Conservation (phyloP, 2,329 filamentous ascomycete species). For the Ceratocystis cacaofunesta region DNA sequence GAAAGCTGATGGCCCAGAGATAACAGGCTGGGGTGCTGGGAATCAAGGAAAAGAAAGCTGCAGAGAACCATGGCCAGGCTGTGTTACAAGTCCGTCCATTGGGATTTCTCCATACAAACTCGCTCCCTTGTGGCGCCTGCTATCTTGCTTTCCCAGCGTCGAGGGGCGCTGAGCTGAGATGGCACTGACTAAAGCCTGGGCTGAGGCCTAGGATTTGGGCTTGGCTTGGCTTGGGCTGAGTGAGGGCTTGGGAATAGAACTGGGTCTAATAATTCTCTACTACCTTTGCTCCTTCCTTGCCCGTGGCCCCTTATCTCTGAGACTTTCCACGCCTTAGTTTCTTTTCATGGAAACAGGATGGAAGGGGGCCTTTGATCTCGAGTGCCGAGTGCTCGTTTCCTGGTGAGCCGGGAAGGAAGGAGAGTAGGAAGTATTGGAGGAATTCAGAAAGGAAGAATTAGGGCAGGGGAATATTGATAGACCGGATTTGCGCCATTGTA, state of each 20-base stretch:
- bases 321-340: conserved; percentile 10
- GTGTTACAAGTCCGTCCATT: background rate
- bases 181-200: background rate
- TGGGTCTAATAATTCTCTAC: background rate
- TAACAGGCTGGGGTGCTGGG: too few relatives aligned
- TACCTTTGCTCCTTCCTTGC: background rate
- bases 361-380: background rate
- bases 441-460: background rate
- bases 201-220: background rate
- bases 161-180: background rate
- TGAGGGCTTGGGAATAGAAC: background rate
- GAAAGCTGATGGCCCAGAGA: too few relatives aligned
- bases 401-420: background rate
- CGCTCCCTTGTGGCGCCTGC: background rate
- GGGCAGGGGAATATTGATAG: background rate
- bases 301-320: conserved; percentile 10
- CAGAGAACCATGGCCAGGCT: background rate
- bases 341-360: conserved; percentile 14
- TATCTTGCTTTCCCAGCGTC: background rate
- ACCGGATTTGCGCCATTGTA: background rate
- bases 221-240: background rate
- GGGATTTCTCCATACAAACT: background rate
- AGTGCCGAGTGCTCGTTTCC: background rate
- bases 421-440: background rate
- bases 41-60: background rate